Conservation (phyloP, 2,329 filamentous ascomycete species). For the Neophaeococcomyces aloes region DNA sequence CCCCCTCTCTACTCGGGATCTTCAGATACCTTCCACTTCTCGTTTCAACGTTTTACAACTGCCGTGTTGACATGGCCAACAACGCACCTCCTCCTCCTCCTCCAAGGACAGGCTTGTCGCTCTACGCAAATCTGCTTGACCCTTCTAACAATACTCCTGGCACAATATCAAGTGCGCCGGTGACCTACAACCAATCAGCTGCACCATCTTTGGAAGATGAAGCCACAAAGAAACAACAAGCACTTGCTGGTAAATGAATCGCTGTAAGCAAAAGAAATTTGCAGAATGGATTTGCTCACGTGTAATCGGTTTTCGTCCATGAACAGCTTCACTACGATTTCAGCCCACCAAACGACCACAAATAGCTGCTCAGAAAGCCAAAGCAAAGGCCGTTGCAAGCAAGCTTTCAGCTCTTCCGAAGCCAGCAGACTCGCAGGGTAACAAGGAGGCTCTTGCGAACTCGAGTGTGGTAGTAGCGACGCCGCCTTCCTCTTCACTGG, state of each 20-base stretch:
- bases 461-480: neutral
- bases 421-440: slow-evolving; percentile 17
- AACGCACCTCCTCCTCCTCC: slow-evolving; percentile 8
- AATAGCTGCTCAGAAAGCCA: slow-evolving; percentile 49
- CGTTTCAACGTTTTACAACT: neutral
- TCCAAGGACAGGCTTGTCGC: slow-evolving; percentile 37
- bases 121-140: slow-evolving; percentile 77
- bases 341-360: slow-evolving; percentile 76
- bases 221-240: slow-evolving; percentile 53
- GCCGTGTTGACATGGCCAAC: slow-evolving; percentile 13
- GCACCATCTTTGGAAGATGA: slow-evolving; percentile 39
- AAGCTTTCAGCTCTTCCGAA: slow-evolving; percentile 31
- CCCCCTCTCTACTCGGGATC: too few species aligned
- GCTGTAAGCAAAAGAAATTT: slow-evolving; percentile 24
- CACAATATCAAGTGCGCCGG: slow-evolving; percentile 67
- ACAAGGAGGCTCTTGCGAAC: slow-evolving; percentile 4
- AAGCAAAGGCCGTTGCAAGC: slow-evolving; percentile 51
- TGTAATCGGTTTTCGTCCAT: slow-evolving; percentile 26
- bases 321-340: slow-evolving; percentile 61
- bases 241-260: slow-evolving; percentile 51
- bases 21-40: too few species aligned
- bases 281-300: slow-evolving; percentile 39
- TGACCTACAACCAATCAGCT: slow-evolving; percentile 55
- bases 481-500: slow-evolving; percentile 22
- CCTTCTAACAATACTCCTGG: slow-evolving; percentile 36